Conservation (phyloP, 116 monocot species). For the Trichopus zeylanicus region DNA sequence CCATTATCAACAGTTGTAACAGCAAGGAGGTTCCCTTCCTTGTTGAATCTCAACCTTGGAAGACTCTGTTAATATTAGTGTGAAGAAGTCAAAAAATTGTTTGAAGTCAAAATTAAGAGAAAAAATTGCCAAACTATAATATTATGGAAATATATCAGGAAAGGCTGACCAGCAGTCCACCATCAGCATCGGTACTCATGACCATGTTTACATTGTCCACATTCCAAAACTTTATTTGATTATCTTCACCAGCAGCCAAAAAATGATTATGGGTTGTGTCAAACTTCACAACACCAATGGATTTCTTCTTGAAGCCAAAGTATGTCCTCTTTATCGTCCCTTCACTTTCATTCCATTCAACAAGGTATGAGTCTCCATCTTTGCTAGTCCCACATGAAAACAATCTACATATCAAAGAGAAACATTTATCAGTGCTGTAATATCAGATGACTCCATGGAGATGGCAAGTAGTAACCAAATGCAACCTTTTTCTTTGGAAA, state of each 20-base stretch:
- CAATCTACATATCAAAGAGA: slow-evolving; percentile 23
- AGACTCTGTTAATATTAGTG: slow-evolving; percentile 17
- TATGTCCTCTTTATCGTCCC: slow-evolving; percentile 66
- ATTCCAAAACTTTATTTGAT: slow-evolving; percentile 67
- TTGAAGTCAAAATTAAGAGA: background rate
- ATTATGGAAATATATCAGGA: slow-evolving; percentile 1
- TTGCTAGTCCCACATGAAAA: slow-evolving; percentile 25
- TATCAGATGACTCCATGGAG: background rate
- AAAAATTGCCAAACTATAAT: background rate
- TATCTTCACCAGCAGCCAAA: slow-evolving; percentile 70
- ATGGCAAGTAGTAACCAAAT: background rate
- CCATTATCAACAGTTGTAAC: slow-evolving; percentile 53
- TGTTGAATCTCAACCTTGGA: slow-evolving; percentile 49
- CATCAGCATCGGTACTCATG: slow-evolving; percentile 21
- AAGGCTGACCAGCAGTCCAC: slow-evolving; percentile 45
- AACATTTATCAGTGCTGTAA: background rate
- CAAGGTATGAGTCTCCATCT: slow-evolving; percentile 62
- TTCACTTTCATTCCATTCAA: slow-evolving; percentile 83
- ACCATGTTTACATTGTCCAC: slow-evolving; percentile 45
- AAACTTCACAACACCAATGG: slow-evolving; percentile 55
- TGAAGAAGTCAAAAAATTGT: slow-evolving; percentile 1
- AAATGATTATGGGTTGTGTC: slow-evolving; percentile 60
- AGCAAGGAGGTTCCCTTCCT: slow-evolving; percentile 62
- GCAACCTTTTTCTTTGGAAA: background rate
- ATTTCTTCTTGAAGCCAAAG: slow-evolving; percentile 46